Evolutionary conservation across 768 basidiomycete species (phyloP).

Genomic region (Thelephora aurantiotincta): DNA sequence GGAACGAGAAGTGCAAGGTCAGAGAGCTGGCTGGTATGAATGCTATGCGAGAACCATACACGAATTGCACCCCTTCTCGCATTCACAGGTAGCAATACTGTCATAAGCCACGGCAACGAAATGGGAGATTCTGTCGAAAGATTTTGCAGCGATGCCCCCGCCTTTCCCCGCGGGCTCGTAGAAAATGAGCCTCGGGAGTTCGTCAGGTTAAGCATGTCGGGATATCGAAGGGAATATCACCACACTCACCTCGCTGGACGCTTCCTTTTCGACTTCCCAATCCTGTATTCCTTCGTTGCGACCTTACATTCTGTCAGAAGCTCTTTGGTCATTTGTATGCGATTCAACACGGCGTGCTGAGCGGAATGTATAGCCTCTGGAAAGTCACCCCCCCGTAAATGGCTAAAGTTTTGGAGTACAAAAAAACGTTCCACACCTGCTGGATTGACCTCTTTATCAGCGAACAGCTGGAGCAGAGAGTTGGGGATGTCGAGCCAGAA

Average conservation of each 20-base stretch:
- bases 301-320: slow-evolving; percentile 77
- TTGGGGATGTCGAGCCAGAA: slow-evolving; percentile 69
- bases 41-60: slow-evolving; percentile 30
- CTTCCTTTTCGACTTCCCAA: slow-evolving; percentile 36
- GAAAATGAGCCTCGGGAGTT: slow-evolving; percentile 49
- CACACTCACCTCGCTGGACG: slow-evolving; percentile 47
- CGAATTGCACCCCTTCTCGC: slow-evolving; percentile 51
- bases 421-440: slow-evolving; percentile 39
- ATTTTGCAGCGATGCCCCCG: slow-evolving; percentile 64
- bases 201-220: background rate
- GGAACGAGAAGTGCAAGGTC: background rate
- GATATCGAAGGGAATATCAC: background rate
- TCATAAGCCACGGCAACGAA: slow-evolving; percentile 46
- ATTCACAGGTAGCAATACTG: slow-evolving; percentile 45
- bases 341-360: slow-evolving; percentile 70
- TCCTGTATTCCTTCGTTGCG: slow-evolving; percentile 57
- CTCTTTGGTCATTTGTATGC: slow-evolving; percentile 54
- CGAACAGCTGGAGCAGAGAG: slow-evolving; percentile 35
- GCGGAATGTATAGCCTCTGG: slow-evolving; percentile 81
- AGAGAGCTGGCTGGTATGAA: background rate
- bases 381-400: slow-evolving; percentile 38
- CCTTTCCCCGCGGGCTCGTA: slow-evolving; percentile 59
- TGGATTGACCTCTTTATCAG: slow-evolving; percentile 38
- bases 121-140: slow-evolving; percentile 66
- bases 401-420: slow-evolving; percentile 41